A percentile compares a stretch with the other conserved stretches of the same genome.
Evolutionary conservation across 2,329 filamentous ascomycete genomes (phyloP).

Genomic region (Trichoderma sp.): DNA sequence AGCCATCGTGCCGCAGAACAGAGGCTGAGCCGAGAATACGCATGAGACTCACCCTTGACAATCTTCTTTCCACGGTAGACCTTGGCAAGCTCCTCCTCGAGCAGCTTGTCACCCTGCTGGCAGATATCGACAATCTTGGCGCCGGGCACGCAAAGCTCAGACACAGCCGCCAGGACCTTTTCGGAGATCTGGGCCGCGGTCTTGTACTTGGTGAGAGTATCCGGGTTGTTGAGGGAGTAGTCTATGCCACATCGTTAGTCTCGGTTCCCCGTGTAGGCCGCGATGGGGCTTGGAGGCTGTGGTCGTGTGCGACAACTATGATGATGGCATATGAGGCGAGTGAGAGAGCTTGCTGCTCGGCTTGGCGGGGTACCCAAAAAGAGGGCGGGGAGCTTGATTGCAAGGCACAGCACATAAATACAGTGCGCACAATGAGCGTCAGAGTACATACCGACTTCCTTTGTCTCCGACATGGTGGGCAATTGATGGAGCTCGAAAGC

Average conservation of each 20-base stretch:
- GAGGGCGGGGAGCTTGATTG: not conserved
- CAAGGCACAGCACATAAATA: not conserved
- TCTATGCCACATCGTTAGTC: conserved; percentile 52
- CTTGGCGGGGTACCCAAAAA: conserved; percentile 16
- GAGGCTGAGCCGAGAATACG: conserved; percentile 4
- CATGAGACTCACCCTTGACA: conserved; percentile 67
- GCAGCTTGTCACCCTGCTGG: conserved; percentile 90
- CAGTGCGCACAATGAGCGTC: not conserved
- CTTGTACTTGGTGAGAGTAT: conserved; percentile 99
- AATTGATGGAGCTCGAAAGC: conserved; percentile 24
- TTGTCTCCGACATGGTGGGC: conserved; percentile 49
- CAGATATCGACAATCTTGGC: conserved; percentile 94
- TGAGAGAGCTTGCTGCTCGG: conserved; percentile 18
- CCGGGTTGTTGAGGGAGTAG: conserved; percentile 86
- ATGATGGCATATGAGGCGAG: not conserved
- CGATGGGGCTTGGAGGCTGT: not conserved
- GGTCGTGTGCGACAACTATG: conserved; percentile 11
- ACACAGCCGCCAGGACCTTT: conserved; percentile 88
- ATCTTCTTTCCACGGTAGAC: conserved; percentile 99
- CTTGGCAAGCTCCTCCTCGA: conserved; percentile 91
- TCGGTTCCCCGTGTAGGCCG: not conserved
- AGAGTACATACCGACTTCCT: conserved; percentile 46
- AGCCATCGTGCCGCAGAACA: not conserved
- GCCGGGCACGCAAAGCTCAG: conserved; percentile 72
- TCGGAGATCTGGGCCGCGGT: conserved; percentile 92